Percentiles rank a stretch among this genome's conserved stretches.
Conservation (phyloP, 768 basidiomycete species). For the Daedaleopsis sinensis region DNA sequence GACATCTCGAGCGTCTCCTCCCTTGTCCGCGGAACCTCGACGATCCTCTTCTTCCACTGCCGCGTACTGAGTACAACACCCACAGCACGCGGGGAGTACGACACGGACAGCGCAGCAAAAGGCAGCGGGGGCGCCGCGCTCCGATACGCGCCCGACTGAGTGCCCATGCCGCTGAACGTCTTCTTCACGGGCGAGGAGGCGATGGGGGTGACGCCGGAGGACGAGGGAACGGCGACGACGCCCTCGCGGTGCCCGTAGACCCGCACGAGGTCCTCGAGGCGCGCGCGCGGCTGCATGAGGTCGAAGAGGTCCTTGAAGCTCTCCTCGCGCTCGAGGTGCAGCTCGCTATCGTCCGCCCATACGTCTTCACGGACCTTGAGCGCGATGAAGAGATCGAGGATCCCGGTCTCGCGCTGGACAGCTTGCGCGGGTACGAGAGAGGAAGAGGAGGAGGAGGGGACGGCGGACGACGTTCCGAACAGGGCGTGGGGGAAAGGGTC, state of each 20-base stretch:
- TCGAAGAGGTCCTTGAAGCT: slow-evolving; percentile 81
- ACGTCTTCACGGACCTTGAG: slow-evolving; percentile 82
- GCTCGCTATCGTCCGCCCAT: slow-evolving; percentile 69
- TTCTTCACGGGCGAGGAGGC: slow-evolving; percentile 8
- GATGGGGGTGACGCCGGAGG: background rate
- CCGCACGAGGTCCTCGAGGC: slow-evolving; percentile 75
- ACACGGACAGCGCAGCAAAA: slow-evolving; percentile 41
- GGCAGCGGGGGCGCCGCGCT: slow-evolving; percentile 27
- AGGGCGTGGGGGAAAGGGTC: slow-evolving; percentile 71
- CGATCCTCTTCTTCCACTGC: slow-evolving; percentile 53
- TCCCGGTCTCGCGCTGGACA: slow-evolving; percentile 70
- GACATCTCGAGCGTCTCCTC: slow-evolving; percentile 60
- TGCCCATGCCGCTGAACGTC: slow-evolving; percentile 7
- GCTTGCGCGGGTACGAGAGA: slow-evolving; percentile 38
- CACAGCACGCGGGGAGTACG: slow-evolving; percentile 43
- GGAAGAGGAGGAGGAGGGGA: slow-evolving; percentile 27
- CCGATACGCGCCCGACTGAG: background rate
- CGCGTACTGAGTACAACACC: slow-evolving; percentile 38
- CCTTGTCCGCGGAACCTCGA: slow-evolving; percentile 50
- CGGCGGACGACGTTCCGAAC: slow-evolving; percentile 28
- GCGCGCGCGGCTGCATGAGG: slow-evolving; percentile 69
- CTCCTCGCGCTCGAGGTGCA: slow-evolving; percentile 78
- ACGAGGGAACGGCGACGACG: slow-evolving; percentile 25
- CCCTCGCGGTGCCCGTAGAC: slow-evolving; percentile 44
- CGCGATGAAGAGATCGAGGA: slow-evolving; percentile 79